Conservation (phyloP, 2,329 filamentous ascomycete genomes). For the Bertia moriformis region DNA sequence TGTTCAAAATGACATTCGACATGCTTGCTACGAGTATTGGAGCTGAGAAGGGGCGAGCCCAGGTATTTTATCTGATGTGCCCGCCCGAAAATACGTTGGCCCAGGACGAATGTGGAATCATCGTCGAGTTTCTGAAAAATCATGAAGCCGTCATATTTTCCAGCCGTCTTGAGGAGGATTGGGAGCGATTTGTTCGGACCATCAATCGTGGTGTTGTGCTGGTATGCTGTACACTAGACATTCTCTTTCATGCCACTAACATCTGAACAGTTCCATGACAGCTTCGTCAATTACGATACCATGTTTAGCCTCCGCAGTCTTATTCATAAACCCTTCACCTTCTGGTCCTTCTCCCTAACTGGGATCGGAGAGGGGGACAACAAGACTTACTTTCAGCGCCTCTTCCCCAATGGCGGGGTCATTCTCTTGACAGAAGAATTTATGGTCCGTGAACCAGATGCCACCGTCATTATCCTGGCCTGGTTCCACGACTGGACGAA, state of each 20-base stretch:
- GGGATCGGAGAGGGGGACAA: conserved; percentile 2
- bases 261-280: background rate
- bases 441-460: conserved; percentile 13
- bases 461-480: conserved; percentile 14
- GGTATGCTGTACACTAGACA: conserved; percentile 11
- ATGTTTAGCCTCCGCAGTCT: background rate
- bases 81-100: background rate
- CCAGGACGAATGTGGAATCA: conserved; percentile 9
- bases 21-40: background rate
- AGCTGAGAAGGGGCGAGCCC: background rate
- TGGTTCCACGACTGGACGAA: conserved; percentile 15
- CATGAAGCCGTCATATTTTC: conserved; percentile 13
- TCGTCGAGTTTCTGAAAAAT: conserved; percentile 10
- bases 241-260: too few relatives aligned
- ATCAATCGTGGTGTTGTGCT: conserved; percentile 13
- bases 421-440: conserved; percentile 21
- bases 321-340: background rate
- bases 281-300: background rate
- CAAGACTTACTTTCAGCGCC: conserved; percentile 11
- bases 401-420: conserved; percentile 19
- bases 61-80: background rate
- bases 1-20: background rate
- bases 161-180: conserved; percentile 13
- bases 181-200: conserved; percentile 16
- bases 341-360: background rate